Percentiles rank a stretch among this genome's conserved stretches.
Conservation (phyloP, 2,329 filamentous ascomycete genomes). For the Talaromyces sp. region DNA sequence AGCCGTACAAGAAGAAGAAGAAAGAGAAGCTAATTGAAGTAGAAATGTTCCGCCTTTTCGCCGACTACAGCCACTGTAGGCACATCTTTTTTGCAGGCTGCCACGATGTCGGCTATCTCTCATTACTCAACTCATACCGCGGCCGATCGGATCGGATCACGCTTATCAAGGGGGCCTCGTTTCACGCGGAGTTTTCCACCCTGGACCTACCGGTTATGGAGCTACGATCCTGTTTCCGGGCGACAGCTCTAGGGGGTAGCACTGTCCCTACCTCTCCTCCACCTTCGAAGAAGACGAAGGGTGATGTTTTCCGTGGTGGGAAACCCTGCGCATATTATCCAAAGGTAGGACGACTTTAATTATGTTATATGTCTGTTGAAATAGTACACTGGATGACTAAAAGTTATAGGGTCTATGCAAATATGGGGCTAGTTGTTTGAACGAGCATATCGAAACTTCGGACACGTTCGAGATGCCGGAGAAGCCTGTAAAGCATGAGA, state of each 20-base stretch:
- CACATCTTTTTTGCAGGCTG: conserved; percentile 61
- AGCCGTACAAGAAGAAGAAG: background rate
- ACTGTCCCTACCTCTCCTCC: background rate
- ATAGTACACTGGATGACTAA: conserved; percentile 1
- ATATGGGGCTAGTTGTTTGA: conserved; percentile 25
- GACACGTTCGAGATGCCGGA: background rate
- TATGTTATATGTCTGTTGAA: background rate
- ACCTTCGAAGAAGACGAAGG: background rate
- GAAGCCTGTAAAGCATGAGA: background rate
- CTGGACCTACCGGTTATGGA: conserved; percentile 48
- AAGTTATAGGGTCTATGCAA: conserved; percentile 24
- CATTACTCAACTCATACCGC: conserved; percentile 49
- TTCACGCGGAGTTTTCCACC: conserved; percentile 49
- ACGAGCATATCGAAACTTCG: conserved; percentile 19
- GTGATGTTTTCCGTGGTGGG: conserved; percentile 7
- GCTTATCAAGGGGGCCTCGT: conserved; percentile 47
- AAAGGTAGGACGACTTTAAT: conserved; percentile 18
- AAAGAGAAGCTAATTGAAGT: background rate
- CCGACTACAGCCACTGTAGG: conserved; percentile 55
- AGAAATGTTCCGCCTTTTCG: conserved; percentile 43
- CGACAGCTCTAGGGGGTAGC: conserved; percentile 25
- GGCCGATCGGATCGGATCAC: conserved; percentile 49
- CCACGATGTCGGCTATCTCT: conserved; percentile 54
- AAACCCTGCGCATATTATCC: conserved; percentile 27
- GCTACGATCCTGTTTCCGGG: conserved; percentile 49